Evolutionary conservation across 495 filamentous ascomycete genomes (phyloP).

Genomic region (Jackrogersella minutella): DNA sequence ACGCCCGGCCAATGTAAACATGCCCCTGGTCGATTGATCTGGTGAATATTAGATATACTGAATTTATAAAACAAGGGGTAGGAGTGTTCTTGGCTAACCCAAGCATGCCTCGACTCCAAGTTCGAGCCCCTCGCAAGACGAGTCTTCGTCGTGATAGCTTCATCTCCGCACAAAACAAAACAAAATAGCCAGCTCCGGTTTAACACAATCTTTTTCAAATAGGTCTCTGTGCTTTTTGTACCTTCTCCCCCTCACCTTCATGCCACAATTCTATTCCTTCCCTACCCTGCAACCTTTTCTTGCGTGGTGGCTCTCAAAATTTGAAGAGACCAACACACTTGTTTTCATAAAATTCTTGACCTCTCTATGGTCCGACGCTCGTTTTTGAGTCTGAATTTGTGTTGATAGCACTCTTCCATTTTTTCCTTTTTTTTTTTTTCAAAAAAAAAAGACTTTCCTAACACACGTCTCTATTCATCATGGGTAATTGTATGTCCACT

Average conservation of each 20-base stretch:
- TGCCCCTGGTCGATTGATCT: no score
- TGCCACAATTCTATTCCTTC: background rate
- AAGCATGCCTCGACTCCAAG: background rate
- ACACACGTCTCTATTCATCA: background rate
- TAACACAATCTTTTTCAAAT: background rate
- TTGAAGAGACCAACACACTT: background rate
- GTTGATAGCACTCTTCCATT: background rate
- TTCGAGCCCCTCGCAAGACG: background rate
- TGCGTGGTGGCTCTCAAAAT: background rate
- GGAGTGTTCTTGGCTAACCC: no score
- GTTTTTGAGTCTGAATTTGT: background rate
- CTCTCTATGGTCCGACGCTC: background rate
- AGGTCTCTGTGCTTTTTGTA: background rate
- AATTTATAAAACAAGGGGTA: no score
- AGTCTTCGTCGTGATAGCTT: background rate
- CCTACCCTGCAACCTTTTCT: background rate
- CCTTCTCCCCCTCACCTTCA: background rate
- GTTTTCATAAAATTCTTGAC: background rate
- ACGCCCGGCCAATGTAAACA: background rate
- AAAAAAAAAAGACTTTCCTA: no score
- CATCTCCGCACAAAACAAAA: background rate
- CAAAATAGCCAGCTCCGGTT: background rate
- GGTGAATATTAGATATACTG: background rate
- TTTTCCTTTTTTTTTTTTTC: no score
- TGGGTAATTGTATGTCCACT: slow-evolving; percentile 19